These are phyloP conservation scores for Lanmaoa rubissima DNA, from an alignment of 768 basidiomycete genomes.

Conservation along the genomic window DNA sequence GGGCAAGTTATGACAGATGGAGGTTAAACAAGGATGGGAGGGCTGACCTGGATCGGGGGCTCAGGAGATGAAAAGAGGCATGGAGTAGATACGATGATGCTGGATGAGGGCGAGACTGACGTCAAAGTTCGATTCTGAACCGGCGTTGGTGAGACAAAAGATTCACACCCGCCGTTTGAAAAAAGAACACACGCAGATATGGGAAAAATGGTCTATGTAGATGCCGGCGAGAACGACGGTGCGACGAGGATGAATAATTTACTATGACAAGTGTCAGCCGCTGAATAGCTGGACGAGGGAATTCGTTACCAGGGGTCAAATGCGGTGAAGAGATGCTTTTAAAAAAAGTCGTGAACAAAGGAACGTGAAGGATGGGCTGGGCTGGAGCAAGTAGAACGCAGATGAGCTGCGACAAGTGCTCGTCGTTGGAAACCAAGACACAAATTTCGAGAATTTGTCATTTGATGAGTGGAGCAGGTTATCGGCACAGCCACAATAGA, in stretches of 20 bases:
- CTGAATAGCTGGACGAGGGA: background rate
- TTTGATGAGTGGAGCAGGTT: conserved; percentile 17
- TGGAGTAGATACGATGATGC: conserved; percentile 10
- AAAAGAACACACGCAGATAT: conserved; percentile 11
- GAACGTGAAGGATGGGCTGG: conserved; percentile 10
- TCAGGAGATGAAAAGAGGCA: conserved; percentile 19
- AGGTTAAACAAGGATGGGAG: background rate
- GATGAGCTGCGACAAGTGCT: conserved; percentile 7
- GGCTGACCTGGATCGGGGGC: conserved; percentile 5
- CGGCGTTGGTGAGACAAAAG: conserved; percentile 9
- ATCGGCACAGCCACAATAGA: conserved; percentile 21
- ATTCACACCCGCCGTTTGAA: background rate
- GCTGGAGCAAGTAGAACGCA: background rate
- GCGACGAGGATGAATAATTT: conserved; percentile 14
- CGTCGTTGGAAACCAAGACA: conserved; percentile 16
- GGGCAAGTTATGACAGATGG: background rate
- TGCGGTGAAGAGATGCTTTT: background rate
- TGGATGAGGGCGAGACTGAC: background rate
- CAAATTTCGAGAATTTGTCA: conserved; percentile 26
- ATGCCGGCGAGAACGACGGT: conserved; percentile 8
- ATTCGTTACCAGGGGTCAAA: conserved; percentile 2
- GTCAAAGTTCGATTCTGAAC: conserved; percentile 18
- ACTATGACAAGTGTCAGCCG: conserved; percentile 19
- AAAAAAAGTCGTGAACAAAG: conserved; percentile 16
- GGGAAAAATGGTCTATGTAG: conserved; percentile 1